Evolutionary conservation across 1,284 basidiomycete genomes (phyloP), one percentile per base, ranked within the genome.

Genomic region (Phlebopus sp.): DNA sequence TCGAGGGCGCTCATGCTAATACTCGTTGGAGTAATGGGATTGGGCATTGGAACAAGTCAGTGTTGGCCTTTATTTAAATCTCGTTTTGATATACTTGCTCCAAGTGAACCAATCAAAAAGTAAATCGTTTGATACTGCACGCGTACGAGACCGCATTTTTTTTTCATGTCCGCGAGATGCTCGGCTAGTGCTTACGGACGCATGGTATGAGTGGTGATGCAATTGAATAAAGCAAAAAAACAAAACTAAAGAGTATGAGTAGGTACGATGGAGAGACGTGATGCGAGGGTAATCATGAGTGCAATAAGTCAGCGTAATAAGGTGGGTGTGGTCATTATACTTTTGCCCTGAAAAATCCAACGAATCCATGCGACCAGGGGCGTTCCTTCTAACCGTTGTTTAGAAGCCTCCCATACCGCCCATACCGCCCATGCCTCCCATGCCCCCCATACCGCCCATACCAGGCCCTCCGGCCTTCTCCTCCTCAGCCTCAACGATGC

Each of bases 401-500:
- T 55, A 64, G 50, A 68, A 64, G 15, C 62, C 65, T 4, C 78
- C 79, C 78, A 81, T 80, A 15, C 73, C 71, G 10, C 78, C 79
- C 78, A 81, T 80, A 15, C 73, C 71, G 10, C 82, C 84, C 81
- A 83, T 83, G 5, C 79, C 80, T 10, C 77, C 77, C 74, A 79
- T 79, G 9, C 76, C 74, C 17, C 75, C 75, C 71, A 77, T 78
- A 17, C 70, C 70, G 3, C 21, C 21, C 21, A 23, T 23, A 23
- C 21, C 21, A 3, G 21, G 21, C 21, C 66, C 70, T 1, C 76
- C 72, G 5, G 86, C 70, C 56, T 82, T 81, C 64, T 95, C 90
- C 64, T 97, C 93, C 48, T 86, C 84, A 1, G 86, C 88, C 51
- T 97, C 94, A 30, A 97, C 94, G 37, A 99, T 82, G 69, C 90